Evolutionary conservation across 2,329 filamentous ascomycete species (phyloP).

Genomic region (Aaosphaeria pasadenensis): DNA sequence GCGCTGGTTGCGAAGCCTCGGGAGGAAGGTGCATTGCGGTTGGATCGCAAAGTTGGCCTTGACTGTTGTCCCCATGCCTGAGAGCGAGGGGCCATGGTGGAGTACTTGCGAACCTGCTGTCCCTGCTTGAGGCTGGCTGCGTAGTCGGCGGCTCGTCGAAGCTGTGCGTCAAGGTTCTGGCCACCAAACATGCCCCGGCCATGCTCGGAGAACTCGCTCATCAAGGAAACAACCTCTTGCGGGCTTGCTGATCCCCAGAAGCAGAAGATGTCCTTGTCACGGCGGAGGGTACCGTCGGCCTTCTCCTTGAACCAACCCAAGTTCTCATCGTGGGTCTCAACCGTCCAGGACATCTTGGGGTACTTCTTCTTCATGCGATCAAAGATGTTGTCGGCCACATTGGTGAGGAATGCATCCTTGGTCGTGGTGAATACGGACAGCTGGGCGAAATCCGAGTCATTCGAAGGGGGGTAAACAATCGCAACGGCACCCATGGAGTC

Average conservation of each 20-base stretch:
- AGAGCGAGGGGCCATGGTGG: conserved; percentile 50
- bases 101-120: conserved; percentile 67
- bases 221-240: conserved; percentile 77
- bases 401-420: conserved; percentile 90
- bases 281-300: conserved; percentile 85
- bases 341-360: conserved; percentile 91
- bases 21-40: conserved; percentile 32
- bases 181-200: conserved; percentile 86
- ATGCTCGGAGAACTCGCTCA: conserved; percentile 79
- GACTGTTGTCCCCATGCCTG: conserved; percentile 22
- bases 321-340: conserved; percentile 93
- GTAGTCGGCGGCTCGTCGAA: conserved; percentile 72
- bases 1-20: conserved; percentile 57
- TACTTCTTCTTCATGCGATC: conserved; percentile 91
- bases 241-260: conserved; percentile 88
- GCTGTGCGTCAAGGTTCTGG: conserved; percentile 81
- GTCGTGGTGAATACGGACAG: conserved; percentile 90
- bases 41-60: conserved; percentile 21
- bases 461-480: conserved; percentile 73
- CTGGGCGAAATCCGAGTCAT: conserved; percentile 69
- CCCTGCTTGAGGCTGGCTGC: conserved; percentile 59
- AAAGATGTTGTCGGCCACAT: conserved; percentile 94
- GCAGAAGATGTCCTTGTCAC: conserved; percentile 86
- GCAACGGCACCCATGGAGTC: conserved; percentile 90
- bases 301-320: conserved; percentile 98